A percentile compares a stretch with the other conserved stretches of the same genome.
These are phyloP conservation scores for Hericium erinaceus DNA, from an alignment of 768 basidiomycete species.

Conservation along the genomic window DNA sequence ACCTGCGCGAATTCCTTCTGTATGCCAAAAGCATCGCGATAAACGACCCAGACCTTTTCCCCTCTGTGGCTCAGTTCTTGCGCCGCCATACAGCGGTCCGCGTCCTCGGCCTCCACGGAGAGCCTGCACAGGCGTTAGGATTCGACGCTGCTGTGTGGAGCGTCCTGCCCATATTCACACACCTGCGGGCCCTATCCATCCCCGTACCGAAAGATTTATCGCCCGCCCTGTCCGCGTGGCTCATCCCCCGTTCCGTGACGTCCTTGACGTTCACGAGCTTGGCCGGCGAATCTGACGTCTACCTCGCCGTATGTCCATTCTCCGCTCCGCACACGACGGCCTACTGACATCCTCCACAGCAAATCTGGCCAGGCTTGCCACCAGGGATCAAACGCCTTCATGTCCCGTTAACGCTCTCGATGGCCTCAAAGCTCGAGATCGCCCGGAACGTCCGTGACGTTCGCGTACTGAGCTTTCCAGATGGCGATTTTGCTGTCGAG, in stretches of 20 bases:
- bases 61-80: constrained; percentile 58
- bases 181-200: constrained; percentile 46
- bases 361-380: neutral
- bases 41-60: constrained; percentile 54
- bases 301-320: constrained; percentile 24
- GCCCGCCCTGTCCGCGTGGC: constrained; percentile 55
- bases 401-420: no score
- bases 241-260: constrained; percentile 42
- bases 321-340: neutral
- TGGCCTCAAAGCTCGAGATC: no score
- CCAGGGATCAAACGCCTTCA: neutral
- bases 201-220: constrained; percentile 57
- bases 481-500: no score
- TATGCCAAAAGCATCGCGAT: constrained; percentile 19
- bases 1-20: constrained; percentile 58
- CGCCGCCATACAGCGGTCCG: constrained; percentile 42
- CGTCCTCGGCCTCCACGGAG: constrained; percentile 39
- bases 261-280: constrained; percentile 37
- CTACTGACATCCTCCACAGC: neutral
- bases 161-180: constrained; percentile 48
- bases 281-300: constrained; percentile 10
- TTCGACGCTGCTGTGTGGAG: constrained; percentile 69
- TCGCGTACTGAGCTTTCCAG: no score
- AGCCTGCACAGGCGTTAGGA: constrained; percentile 36
- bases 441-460: no score